phyloP scores from a whole-genome alignment of 441 rosid species.

The Gossypium gossypioides region DNA sequence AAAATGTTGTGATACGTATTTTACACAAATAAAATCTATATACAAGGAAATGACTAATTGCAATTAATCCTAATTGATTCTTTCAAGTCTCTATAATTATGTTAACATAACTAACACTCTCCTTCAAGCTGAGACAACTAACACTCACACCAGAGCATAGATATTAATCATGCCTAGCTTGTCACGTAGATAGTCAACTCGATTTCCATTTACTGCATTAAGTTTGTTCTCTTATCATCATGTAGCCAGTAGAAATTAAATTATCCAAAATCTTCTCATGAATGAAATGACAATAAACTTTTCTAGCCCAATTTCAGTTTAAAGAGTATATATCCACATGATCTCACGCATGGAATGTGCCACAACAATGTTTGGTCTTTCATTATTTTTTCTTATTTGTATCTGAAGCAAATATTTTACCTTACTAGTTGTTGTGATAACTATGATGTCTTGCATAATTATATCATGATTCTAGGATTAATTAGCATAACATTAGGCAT shows the following conservation, averaged over 20 bases:
- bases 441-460: not conserved
- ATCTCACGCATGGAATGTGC: not conserved
- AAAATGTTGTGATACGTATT: not conserved
- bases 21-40: not conserved
- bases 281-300: not conserved
- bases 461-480: not conserved
- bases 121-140: not conserved
- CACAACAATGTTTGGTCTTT: not conserved
- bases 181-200: not conserved
- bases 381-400: not conserved
- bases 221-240: not conserved
- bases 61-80: not conserved
- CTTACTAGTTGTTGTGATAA: not conserved
- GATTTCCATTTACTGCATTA: not conserved
- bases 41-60: not conserved
- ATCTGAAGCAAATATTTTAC: not conserved
- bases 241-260: not conserved
- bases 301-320: not conserved
- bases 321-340: not conserved
- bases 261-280: not conserved
- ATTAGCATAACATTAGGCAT: not conserved
- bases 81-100: not conserved
- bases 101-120: not conserved
- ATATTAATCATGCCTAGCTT: not conserved
- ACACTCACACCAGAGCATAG: not conserved